These are phyloP conservation scores for Magnolia changhungtana DNA, from an alignment of 164 flowering plant species.

Conservation along the genomic window DNA sequence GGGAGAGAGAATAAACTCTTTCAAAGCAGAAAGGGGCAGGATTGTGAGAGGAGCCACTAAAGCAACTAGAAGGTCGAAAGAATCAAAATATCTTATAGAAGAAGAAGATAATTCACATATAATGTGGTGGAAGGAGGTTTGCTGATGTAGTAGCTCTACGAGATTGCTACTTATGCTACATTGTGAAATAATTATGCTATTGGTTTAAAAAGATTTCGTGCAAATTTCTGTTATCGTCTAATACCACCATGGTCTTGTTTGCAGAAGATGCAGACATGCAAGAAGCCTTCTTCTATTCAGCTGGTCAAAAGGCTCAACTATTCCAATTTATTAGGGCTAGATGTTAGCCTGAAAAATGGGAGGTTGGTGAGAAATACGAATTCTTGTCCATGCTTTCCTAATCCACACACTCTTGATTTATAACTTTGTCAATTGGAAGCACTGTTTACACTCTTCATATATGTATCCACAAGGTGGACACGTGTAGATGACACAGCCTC, in stretches of 20 bases:
- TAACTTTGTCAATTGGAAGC: background rate
- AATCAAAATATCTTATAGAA: constrained; percentile 25
- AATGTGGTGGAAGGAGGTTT: constrained; percentile 96
- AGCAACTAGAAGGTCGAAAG: constrained; percentile 46
- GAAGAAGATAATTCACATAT: constrained; percentile 65
- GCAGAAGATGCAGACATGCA: constrained; percentile 72
- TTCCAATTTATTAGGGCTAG: constrained; percentile 80
- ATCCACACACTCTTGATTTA: background rate
- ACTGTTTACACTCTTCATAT: background rate
- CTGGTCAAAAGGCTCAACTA: constrained; percentile 65
- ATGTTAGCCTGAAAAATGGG: constrained; percentile 73
- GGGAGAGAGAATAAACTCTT: constrained; percentile 20
- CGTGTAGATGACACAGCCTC: background rate
- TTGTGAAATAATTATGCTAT: background rate
- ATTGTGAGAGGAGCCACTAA: constrained; percentile 28
- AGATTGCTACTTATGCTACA: background rate
- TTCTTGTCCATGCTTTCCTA: background rate
- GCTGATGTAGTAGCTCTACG: background rate
- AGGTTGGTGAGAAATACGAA: constrained; percentile 39
- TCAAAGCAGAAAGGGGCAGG: constrained; percentile 30
- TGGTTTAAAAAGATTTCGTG: background rate
- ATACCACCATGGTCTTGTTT: constrained; percentile 14
- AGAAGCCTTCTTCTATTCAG: constrained; percentile 68
- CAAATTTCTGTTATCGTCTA: background rate
- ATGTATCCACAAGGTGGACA: background rate